These are phyloP conservation scores for Heliamphora exappendiculata DNA, from an alignment of 148 eudicot species.

Conservation along the genomic window DNA sequence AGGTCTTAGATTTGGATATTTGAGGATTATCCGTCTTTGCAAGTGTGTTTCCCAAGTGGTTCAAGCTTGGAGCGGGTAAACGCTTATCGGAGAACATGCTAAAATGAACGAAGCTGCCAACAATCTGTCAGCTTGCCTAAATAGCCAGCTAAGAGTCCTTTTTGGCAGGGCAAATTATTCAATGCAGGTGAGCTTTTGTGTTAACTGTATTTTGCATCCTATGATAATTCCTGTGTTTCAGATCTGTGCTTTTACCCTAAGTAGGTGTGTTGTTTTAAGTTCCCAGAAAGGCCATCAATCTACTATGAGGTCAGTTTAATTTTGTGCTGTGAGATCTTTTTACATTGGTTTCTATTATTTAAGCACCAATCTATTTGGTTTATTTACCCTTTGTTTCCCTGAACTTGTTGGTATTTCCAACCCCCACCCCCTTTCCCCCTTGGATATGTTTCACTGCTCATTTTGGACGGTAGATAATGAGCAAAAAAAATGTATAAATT, in stretches of 20 bases:
- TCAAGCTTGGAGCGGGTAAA: conserved; percentile 27
- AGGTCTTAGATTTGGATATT: conserved; percentile 50
- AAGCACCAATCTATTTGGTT: neutral
- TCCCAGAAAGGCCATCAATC: neutral
- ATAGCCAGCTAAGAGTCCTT: neutral
- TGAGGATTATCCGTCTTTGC: conserved; percentile 54
- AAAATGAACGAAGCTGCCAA: neutral
- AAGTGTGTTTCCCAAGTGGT: conserved; percentile 45
- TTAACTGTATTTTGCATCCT: neutral
- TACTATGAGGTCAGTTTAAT: neutral
- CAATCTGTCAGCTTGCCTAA: neutral
- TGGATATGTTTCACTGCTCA: no score
- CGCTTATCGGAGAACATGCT: neutral
- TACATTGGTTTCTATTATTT: neutral
- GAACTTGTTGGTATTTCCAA: no score
- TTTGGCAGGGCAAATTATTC: neutral
- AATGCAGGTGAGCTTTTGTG: neutral
- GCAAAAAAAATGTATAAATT: no score
- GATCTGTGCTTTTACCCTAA: no score
- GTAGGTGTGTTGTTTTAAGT: no score
- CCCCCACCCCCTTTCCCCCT: no score
- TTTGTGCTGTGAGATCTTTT: no score
- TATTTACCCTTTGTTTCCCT: neutral
- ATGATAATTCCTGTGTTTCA: no score
- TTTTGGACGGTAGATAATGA: no score